These are phyloP conservation scores for Paracamarosporium sp. DNA, from an alignment of 2,329 filamentous ascomycete species.

Conservation along the genomic window DNA sequence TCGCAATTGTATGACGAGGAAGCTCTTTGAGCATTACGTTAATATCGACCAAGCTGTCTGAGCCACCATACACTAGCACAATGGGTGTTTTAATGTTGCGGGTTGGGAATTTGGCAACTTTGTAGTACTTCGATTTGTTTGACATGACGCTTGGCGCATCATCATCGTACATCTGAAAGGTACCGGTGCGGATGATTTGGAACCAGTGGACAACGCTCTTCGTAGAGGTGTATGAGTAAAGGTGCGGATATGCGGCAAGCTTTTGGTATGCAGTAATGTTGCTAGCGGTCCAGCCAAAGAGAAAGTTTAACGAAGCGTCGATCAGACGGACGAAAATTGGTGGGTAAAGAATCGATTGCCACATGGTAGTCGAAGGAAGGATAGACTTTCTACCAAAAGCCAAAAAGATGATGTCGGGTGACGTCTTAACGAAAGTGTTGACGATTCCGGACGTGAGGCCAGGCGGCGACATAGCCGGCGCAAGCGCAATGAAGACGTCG, in stretches of 20 bases:
- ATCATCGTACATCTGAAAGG: conserved; percentile 98
- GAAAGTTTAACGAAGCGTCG: conserved; percentile 78
- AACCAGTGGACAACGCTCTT: conserved; percentile 99
- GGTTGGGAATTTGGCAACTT: conserved; percentile 94
- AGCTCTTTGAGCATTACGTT: conserved; percentile 89
- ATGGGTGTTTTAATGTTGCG: conserved; percentile 97
- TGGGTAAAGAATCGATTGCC: conserved; percentile 94
- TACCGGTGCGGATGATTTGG: conserved; percentile 95
- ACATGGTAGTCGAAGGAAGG: conserved; percentile 91
- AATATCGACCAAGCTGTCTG: conserved; percentile 93
- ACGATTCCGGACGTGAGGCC: conserved; percentile 90
- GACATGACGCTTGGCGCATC: conserved; percentile 81
- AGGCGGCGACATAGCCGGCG: conserved; percentile 94
- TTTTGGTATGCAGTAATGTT: conserved; percentile 92
- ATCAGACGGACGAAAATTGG: conserved; percentile 90
- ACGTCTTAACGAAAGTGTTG: conserved; percentile 90
- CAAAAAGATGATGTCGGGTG: conserved; percentile 88
- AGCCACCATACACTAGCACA: conserved; percentile 90
- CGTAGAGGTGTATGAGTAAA: conserved; percentile 96
- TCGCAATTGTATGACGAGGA: conserved; percentile 82
- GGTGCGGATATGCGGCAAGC: conserved; percentile 90
- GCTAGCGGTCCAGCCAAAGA: conserved; percentile 86
- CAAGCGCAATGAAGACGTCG: conserved; percentile 94
- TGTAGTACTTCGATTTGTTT: conserved; percentile 83
- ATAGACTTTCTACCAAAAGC: conserved; percentile 92